A percentile compares a stretch with the other conserved stretches of the same genome.
Evolutionary conservation across 768 basidiomycete genomes (phyloP).

Genomic region (Pleurotus salmoneostramineus): DNA sequence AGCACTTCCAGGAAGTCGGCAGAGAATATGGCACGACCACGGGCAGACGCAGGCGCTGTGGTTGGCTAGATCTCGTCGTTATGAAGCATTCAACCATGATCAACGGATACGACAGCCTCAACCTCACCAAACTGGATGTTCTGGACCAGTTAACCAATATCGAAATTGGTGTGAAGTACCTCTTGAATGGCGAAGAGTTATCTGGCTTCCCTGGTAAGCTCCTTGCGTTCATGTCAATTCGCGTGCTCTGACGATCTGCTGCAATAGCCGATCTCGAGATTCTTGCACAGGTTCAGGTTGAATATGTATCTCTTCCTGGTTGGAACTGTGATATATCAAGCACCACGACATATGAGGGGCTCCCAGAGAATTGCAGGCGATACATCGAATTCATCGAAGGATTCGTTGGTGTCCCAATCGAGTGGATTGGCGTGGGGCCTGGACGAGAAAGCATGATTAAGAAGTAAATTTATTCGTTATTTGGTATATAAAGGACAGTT

Average conservation of each 20-base stretch:
- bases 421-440: conserved; percentile 94
- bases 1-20: conserved; percentile 91
- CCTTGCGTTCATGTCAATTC: conserved; percentile 18
- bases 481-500: not conserved
- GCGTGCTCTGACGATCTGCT: conserved; percentile 19
- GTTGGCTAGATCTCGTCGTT: conserved; percentile 97
- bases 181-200: conserved; percentile 72
- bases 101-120: conserved; percentile 93
- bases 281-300: conserved; percentile 75
- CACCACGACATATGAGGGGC: conserved; percentile 57
- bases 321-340: conserved; percentile 81
- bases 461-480: conserved; percentile 13
- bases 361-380: conserved; percentile 81
- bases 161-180: conserved; percentile 82
- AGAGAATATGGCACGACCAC: conserved; percentile 91
- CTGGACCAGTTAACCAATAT: conserved; percentile 83
- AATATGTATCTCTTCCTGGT: conserved; percentile 86
- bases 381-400: conserved; percentile 88
- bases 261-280: conserved; percentile 72
- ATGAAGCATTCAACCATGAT: conserved; percentile 89
- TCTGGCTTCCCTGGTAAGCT: conserved; percentile 77
- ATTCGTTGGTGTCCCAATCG: conserved; percentile 66
- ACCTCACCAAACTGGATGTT: conserved; percentile 95
- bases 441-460: conserved; percentile 72
- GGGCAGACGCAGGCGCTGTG: conserved; percentile 88